Evolutionary conservation across 2,329 filamentous ascomycete genomes (phyloP), one percentile per base, ranked within the genome.

Genomic region (Pseudocercospora crystallina): DNA sequence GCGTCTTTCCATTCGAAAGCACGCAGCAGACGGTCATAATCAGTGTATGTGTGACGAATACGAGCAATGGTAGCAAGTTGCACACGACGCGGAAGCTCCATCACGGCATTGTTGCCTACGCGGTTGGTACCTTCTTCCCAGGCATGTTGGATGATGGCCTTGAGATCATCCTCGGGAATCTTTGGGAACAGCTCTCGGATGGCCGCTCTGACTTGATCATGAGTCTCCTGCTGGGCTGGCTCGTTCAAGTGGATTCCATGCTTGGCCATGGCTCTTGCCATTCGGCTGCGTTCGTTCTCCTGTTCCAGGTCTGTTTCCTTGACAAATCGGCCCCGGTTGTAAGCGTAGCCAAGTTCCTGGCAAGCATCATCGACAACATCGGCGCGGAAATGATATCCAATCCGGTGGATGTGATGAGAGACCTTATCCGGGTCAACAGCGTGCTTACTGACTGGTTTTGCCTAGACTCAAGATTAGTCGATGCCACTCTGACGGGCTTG

Each of bases 131-230:
- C 80, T 73, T 80, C 76, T 67, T 80, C 74, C 68, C 84, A 85
- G 26, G 82, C 80, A 51, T 79, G 81, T 54, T 77, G 75, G 57
- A 84, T 77, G 50, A 85, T 83, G 45, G 76, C 72, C 40, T 78
- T 72, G 8, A 83, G 63, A 63, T 84, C 80, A 47, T 74, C 71
- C 43, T 80, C 75, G 2, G 82, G 82, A 20, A 85, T 84, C 53
- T 79, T 82, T 3, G 82, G 82, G 58, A 84, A 85, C 26, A 85
- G 70, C 61, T 85, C 82, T 54, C 74, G 78, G 43, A 86, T 78
- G 9, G 80, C 79, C 46, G 78, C 76, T 52, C 76, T 72, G 43
- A 83, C 79, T 61, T 82, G 76, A n/a, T 78, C 76, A 52, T 53
- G 49, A 5, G 51, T 59, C 43, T 68, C 65, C 65, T 66, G 76